Percentiles rank a stretch among this genome's conserved stretches.
Conservation (phyloP, 257 asterid genomes). For the Prunella vulgaris region DNA sequence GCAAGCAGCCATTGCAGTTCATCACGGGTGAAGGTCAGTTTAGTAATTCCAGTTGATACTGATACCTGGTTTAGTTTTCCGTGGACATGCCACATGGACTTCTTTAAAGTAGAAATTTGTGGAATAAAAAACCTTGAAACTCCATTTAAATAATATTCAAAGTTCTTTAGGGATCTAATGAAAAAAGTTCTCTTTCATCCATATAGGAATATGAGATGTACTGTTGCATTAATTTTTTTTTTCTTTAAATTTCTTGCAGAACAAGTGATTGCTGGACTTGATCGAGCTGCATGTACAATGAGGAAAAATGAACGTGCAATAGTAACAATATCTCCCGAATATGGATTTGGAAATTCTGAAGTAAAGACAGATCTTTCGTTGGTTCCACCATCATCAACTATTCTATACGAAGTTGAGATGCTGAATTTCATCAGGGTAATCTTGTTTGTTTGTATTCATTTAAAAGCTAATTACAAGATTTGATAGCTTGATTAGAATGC, state of each 20-base stretch:
- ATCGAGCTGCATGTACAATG: constrained; percentile 60
- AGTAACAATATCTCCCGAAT: constrained; percentile 55
- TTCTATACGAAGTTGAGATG: constrained; percentile 68
- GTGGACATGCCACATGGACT: background rate
- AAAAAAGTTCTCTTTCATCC: background rate
- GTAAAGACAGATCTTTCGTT: constrained; percentile 44
- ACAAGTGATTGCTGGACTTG: constrained; percentile 61
- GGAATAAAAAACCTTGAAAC: background rate
- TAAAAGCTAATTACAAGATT: background rate
- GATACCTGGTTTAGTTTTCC: background rate
- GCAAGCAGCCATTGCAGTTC: constrained; percentile 42
- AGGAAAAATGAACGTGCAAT: constrained; percentile 55
- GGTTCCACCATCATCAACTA: constrained; percentile 54
- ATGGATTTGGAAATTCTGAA: constrained; percentile 51
- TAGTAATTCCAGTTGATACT: constrained; percentile 5
- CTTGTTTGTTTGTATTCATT: background rate
- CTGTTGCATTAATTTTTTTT: background rate
- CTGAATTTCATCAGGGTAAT: constrained; percentile 60
- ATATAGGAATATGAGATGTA: background rate
- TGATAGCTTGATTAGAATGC: background rate
- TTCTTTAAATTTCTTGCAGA: constrained; percentile 32
- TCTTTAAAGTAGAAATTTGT: background rate
- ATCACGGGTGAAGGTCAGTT: constrained; percentile 66
- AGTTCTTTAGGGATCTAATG: background rate
- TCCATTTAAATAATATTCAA: background rate